These are phyloP conservation scores for Diversispora eburnea DNA, from an alignment of 192 early-diverging fungal genomes.

Conservation along the genomic window DNA sequence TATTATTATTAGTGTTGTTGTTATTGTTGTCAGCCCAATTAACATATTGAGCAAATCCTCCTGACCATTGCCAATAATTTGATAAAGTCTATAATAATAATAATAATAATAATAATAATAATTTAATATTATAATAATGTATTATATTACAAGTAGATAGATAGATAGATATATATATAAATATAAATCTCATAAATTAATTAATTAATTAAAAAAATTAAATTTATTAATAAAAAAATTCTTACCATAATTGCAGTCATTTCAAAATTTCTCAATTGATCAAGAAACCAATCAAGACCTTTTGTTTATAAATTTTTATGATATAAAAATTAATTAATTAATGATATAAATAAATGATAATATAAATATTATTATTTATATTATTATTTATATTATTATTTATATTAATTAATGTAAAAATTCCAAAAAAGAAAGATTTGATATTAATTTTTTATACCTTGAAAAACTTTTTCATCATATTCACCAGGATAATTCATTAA, in stretches of 20 bases:
- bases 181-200: too few species aligned
- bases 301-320: not conserved
- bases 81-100: conserved; percentile 38
- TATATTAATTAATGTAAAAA: not conserved
- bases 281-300: conserved; percentile 59
- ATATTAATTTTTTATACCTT: conserved; percentile 31
- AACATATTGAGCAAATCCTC: conserved; percentile 61
- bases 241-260: conserved; percentile 53
- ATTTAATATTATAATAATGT: too few species aligned
- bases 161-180: too few species aligned
- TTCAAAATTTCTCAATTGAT: conserved; percentile 45
- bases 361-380: too few species aligned
- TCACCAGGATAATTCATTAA: conserved; percentile 51
- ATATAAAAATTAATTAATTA: not conserved
- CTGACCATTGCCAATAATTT: conserved; percentile 76
- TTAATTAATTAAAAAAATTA: too few species aligned
- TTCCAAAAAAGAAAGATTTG: too few species aligned
- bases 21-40: conserved; percentile 48
- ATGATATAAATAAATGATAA: too few species aligned
- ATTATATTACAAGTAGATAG: not conserved
- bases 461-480: conserved; percentile 55
- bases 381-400: too few species aligned
- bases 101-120: conserved; percentile 1
- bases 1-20: not conserved
- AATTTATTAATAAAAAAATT: too few species aligned